Conservation (phyloP, 2,329 filamentous ascomycete genomes). For the Fusarium poae region DNA sequence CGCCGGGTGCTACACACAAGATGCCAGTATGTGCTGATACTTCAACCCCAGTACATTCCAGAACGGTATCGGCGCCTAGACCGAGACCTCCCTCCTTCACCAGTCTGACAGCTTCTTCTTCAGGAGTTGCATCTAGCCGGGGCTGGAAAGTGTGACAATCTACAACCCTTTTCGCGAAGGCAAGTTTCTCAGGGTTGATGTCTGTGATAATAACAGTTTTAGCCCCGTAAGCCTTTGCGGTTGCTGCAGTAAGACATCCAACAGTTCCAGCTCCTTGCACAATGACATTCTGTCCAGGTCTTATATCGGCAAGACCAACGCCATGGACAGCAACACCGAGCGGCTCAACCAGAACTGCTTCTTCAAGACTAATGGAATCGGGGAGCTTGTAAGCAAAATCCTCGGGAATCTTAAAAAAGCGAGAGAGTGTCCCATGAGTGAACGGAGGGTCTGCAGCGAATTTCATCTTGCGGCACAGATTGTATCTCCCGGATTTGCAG, state of each 20-base stretch:
- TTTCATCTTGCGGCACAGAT: constrained; percentile 86
- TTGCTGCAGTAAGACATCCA: constrained; percentile 86
- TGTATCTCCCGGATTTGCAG: constrained; percentile 88
- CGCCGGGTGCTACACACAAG: constrained; percentile 17
- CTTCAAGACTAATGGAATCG: constrained; percentile 78
- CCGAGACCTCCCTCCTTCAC: constrained; percentile 58
- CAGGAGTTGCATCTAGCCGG: not conserved
- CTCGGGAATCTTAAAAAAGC: constrained; percentile 84
- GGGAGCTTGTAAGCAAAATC: constrained; percentile 96
- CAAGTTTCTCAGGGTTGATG: constrained; percentile 36
- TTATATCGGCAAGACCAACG: constrained; percentile 76
- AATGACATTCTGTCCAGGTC: constrained; percentile 81
- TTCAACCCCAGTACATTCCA: constrained; percentile 43
- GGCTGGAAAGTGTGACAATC: constrained; percentile 17
- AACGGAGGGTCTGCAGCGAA: constrained; percentile 95
- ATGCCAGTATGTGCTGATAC: constrained; percentile 32
- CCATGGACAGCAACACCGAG: constrained; percentile 88
- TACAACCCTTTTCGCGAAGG: constrained; percentile 32
- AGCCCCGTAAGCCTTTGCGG: constrained; percentile 85
- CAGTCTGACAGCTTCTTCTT: constrained; percentile 29
- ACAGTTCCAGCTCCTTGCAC: constrained; percentile 90
- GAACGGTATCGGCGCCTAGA: constrained; percentile 74
- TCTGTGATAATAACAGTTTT: constrained; percentile 58
- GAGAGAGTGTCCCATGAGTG: constrained; percentile 83
- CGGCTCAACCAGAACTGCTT: constrained; percentile 91